Conservation (phyloP, 2,329 filamentous ascomycete genomes). For the Fusarium tupiense region DNA sequence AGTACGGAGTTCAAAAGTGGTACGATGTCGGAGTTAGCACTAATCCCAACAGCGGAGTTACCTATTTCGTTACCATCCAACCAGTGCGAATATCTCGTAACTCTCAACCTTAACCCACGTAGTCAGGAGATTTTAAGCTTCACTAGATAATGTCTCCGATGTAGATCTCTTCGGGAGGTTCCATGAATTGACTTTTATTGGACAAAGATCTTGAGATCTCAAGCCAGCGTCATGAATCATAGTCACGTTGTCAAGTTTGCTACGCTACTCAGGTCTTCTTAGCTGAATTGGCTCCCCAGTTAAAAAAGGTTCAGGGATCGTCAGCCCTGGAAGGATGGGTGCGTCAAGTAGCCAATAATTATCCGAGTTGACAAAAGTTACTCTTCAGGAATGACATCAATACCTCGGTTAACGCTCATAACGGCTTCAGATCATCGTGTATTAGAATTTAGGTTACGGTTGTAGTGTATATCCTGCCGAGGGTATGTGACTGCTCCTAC, state of each 20-base stretch:
- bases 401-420: background rate
- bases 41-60: background rate
- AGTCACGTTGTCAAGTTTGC: background rate
- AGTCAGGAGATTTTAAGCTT: background rate
- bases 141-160: background rate
- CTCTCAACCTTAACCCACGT: background rate
- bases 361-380: background rate
- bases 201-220: background rate
- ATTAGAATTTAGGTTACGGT: background rate
- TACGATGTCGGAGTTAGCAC: background rate
- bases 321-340: background rate
- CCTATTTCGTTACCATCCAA: background rate
- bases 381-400: background rate
- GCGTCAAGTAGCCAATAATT: background rate
- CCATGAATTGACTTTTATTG: background rate
- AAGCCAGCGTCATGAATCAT: slow-evolving; percentile 5
- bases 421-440: background rate
- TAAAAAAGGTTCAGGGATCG: background rate
- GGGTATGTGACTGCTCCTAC: background rate
- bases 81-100: background rate
- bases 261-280: background rate
- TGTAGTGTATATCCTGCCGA: background rate
- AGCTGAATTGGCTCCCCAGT: background rate
- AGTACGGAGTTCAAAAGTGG: background rate
- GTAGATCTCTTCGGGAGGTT: background rate